Evolutionary conservation across 148 eudicot species (phyloP).

Genomic region (Limonium bicolor): DNA sequence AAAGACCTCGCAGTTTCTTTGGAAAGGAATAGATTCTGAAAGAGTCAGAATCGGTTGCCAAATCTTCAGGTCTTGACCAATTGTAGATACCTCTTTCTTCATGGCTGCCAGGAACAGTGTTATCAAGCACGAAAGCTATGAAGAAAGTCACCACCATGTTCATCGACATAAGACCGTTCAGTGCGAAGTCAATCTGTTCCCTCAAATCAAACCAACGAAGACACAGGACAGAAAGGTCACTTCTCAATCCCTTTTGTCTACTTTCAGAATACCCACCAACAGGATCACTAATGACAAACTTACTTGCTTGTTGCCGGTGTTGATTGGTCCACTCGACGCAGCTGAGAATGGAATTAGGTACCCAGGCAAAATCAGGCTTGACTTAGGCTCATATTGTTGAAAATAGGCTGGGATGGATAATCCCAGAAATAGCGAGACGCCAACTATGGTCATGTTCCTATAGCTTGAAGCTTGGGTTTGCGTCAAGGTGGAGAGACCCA

Average conservation of each 20-base stretch:
- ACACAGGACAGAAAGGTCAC: too few relatives aligned
- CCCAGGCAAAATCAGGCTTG: constrained; percentile 57
- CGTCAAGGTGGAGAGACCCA: constrained; percentile 68
- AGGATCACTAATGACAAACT: constrained; percentile 2
- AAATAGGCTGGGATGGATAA: constrained; percentile 79
- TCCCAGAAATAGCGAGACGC: constrained; percentile 82
- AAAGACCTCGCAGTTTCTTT: constrained; percentile 26
- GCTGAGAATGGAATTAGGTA: constrained; percentile 73
- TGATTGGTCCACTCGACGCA: constrained; percentile 77
- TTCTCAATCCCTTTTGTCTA: too few relatives aligned
- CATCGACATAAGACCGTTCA: constrained; percentile 71
- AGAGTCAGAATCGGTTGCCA: constrained; percentile 30
- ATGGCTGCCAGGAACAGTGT: constrained; percentile 72
- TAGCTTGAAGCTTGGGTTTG: constrained; percentile 62
- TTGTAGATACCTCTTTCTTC: constrained; percentile 71
- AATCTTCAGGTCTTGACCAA: constrained; percentile 69
- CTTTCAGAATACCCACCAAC: background rate
- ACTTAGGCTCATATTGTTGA: constrained; percentile 61
- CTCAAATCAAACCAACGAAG: background rate
- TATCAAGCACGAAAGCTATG: constrained; percentile 74
- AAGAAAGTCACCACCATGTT: constrained; percentile 83
- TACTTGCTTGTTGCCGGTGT: constrained; percentile 50
- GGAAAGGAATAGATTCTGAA: constrained; percentile 53
- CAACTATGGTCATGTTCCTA: constrained; percentile 71
- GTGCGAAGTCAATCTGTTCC: constrained; percentile 70